Base-by-base conservation (phyloP, 805 yeast genomes). In the Yarrowia osloensis region DNA sequence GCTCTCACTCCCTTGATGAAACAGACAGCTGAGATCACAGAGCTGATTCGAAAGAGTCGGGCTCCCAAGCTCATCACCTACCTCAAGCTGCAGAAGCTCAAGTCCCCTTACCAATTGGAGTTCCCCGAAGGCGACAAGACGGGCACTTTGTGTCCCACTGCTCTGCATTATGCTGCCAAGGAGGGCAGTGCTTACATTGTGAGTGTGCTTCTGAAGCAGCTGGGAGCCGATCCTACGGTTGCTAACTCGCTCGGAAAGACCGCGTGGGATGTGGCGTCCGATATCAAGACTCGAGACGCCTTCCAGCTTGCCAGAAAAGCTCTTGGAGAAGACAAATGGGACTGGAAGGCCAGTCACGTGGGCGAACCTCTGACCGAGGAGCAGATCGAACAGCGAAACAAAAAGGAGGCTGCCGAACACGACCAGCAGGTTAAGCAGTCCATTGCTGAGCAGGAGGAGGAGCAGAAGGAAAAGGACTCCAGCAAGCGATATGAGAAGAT, bases 401-500 rank as follows among this genome's bases (percentile, higher is more conserved):
- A 42, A 67, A 69, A 15, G 66, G 65, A 55, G 70, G 65, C 67
- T 35, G 69, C 55, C 40, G 69, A 19, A 71, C 73, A 63, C 61
- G 54, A 52, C 73, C 70, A 28, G 69, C 63, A 17, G 59, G 62
- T 33, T 67, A 70, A 22, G 69, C 68, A n/a, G 70, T 69, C 39
- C 55, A 59, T 21, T 83, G 78, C 87, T 86, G 74, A 77, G 97
- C 92, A 76, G 81, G 90, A 77, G 86, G 89, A 76, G 90, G 91
- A 75, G 92, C 90, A 76, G 80, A 85, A 65, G 98, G 92, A 78
- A 97, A 91, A 75, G 95, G 90, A 75, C 88, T 85, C 69, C 83
- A 84, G 71, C 84, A 86, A 71, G 80, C 84, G 73, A 69, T 19
- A 26, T 44, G 59, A 54, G 62, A 46, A 71, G 61, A 47, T 55